phyloP scores from a whole-genome alignment of 345 rosid genomes.

The Populus simonii region DNA sequence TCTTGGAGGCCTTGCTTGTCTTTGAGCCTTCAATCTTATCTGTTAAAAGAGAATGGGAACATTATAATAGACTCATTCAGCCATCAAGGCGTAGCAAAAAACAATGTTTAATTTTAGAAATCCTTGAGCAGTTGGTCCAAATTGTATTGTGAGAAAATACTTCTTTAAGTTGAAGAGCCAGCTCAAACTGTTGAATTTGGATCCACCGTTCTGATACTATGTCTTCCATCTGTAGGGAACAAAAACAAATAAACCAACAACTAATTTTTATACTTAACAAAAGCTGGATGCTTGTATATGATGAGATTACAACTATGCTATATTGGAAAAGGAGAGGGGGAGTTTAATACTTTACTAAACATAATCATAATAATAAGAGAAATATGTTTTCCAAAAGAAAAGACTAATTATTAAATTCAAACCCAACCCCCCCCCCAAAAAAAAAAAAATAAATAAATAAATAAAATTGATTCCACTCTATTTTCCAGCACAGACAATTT shows the following conservation, averaged over 20 bases:
- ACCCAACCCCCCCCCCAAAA: no score
- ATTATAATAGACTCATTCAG: not conserved
- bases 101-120: not conserved
- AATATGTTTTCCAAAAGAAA: not conserved
- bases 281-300: not conserved
- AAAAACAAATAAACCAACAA: conserved; percentile 6
- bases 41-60: conserved; percentile 14
- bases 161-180: conserved; percentile 49
- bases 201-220: conserved; percentile 65
- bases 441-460: no score
- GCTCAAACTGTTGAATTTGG: conserved; percentile 69
- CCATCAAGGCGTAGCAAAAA: not conserved
- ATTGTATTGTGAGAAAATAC: conserved; percentile 16
- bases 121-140: not conserved
- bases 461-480: not conserved
- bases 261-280: not conserved
- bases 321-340: no score
- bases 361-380: not conserved
- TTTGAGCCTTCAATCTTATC: conserved; percentile 42
- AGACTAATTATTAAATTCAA: not conserved
- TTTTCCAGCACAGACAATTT: not conserved
- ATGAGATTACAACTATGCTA: no score
- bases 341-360: not conserved
- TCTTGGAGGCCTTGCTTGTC: conserved; percentile 24
- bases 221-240: conserved; percentile 43